Evolutionary conservation across 2,329 filamentous ascomycete species (phyloP).

Genomic region (Pestalotiopsis sp.): DNA sequence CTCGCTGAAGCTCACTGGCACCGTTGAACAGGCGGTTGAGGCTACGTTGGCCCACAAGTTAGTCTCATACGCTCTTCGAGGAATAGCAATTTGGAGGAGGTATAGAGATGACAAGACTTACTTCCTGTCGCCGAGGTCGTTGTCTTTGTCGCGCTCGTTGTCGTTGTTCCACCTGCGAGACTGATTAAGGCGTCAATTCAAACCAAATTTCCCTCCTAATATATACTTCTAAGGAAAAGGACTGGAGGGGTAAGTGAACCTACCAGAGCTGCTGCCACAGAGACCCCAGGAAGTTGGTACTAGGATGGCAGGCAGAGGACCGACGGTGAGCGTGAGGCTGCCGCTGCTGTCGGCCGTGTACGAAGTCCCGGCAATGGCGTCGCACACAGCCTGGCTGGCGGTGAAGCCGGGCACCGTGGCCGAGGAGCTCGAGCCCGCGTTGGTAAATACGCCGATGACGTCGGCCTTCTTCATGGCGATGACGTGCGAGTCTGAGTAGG

Average conservation of each 20-base stretch:
- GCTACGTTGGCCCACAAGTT: background rate
- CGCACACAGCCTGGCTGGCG: slow-evolving; percentile 33
- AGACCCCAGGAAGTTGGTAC: background rate
- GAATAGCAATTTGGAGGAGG: background rate
- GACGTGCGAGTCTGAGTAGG: slow-evolving; percentile 40
- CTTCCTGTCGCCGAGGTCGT: slow-evolving; percentile 6
- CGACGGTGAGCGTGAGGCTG: slow-evolving; percentile 29
- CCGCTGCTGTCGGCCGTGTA: slow-evolving; percentile 44
- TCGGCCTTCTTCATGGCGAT: slow-evolving; percentile 50
- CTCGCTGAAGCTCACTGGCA: slow-evolving; percentile 34
- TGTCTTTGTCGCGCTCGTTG: slow-evolving; percentile 5
- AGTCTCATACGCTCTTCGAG: background rate
- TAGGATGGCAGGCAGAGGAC: background rate
- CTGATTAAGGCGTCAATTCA: slow-evolving; percentile 10
- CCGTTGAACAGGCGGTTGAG: slow-evolving; percentile 9
- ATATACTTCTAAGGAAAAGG: background rate
- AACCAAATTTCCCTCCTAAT: background rate
- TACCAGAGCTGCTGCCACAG: background rate
- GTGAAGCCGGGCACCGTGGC: slow-evolving; percentile 40
- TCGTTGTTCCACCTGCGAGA: background rate
- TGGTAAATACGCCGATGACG: slow-evolving; percentile 42
- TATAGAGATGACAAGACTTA: background rate
- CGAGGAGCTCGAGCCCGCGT: slow-evolving; percentile 35
- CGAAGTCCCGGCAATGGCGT: slow-evolving; percentile 45
- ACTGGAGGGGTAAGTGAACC: background rate